These are phyloP conservation scores for Euphorbia schlechtendalii DNA, from an alignment of 441 rosid species.

Conservation along the genomic window DNA sequence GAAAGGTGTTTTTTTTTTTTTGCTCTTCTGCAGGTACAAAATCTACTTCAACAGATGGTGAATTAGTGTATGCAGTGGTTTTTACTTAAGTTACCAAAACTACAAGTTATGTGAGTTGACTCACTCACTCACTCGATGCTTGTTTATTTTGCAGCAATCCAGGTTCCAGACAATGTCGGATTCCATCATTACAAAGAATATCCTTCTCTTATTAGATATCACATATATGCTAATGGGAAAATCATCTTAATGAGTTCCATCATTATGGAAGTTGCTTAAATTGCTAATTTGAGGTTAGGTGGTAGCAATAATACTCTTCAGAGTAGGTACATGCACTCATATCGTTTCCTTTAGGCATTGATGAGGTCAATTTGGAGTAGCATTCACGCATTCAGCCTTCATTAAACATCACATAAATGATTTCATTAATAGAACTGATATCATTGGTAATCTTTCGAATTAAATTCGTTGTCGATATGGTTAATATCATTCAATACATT, in stretches of 20 bases:
- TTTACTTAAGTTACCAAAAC: not conserved
- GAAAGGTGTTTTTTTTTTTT: slow-evolving; percentile 10
- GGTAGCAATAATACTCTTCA: not conserved
- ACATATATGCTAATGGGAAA: not conserved
- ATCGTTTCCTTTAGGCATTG: not conserved
- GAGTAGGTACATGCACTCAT: slow-evolving; percentile 3
- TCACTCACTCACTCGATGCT: not conserved
- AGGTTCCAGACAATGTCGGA: slow-evolving; percentile 83
- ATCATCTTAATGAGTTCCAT: slow-evolving; percentile 1
- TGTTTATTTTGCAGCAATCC: slow-evolving; percentile 50
- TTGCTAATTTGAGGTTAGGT: not conserved
- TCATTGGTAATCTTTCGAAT: not conserved
- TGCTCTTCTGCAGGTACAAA: slow-evolving; percentile 49
- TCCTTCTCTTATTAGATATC: slow-evolving; percentile 41
- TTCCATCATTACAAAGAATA: slow-evolving; percentile 61
- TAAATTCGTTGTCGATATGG: not conserved
- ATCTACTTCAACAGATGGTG: slow-evolving; percentile 77
- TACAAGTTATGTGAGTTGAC: slow-evolving; percentile 9
- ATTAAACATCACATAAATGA: not conserved
- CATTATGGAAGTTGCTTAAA: not conserved
- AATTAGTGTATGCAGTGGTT: slow-evolving; percentile 23
- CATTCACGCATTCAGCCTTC: not conserved
- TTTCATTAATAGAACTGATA: not conserved
- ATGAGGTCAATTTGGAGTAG: not conserved
- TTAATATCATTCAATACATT: slow-evolving; percentile 12